Base-by-base conservation (phyloP, 305 asterid genomes). In the Fraxinus floribunda region DNA sequence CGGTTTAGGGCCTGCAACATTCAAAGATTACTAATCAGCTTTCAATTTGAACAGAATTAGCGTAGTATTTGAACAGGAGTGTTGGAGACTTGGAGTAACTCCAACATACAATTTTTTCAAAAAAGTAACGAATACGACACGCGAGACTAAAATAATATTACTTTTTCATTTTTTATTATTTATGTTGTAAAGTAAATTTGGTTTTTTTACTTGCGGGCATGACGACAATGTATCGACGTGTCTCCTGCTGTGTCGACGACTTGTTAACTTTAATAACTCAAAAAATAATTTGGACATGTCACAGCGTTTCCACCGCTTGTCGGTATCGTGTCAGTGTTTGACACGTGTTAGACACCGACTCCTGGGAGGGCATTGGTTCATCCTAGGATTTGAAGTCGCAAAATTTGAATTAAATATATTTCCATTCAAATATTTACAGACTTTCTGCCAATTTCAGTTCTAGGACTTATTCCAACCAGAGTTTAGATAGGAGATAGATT, bases 1-100 rank as follows among this genome's bases (percentile, higher is more conserved):
- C 90, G 92, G 88, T 94, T 95, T 79, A 95, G 85, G 76, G 62
- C 87, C 98, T 94, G 88, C 75, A 75, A 84, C 85, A 83, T 80
- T 22, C 76, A 75, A 57, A 64, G 35, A 84, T 49, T 18, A 34
- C 70, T 60, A 41, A 30, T 68, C 35, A 68, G 74, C 13, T 26
- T 29, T 13, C 34, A 68, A 16, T 68, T 29, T 68, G 75, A 64
- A 26, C 35, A 68, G 18, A 68, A 68, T 5, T 30, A 18, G 18
- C 7, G 3, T 29, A 29, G 75, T 22, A 66, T 66, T 66, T 66
- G 74, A 30, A 30, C 34, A 30, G 34, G 34, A 30, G 3, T 2
- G 34, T n/a, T n/a, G n/a, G n/a, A n/a, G n/a, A n/a, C n/a, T 30
- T 30, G 34, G 34, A 30, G 34, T 30, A 9, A 41, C 49, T 39